These are phyloP conservation scores for Rhodotorula sp. DNA, from an alignment of 1,284 basidiomycete species.

Conservation along the genomic window DNA sequence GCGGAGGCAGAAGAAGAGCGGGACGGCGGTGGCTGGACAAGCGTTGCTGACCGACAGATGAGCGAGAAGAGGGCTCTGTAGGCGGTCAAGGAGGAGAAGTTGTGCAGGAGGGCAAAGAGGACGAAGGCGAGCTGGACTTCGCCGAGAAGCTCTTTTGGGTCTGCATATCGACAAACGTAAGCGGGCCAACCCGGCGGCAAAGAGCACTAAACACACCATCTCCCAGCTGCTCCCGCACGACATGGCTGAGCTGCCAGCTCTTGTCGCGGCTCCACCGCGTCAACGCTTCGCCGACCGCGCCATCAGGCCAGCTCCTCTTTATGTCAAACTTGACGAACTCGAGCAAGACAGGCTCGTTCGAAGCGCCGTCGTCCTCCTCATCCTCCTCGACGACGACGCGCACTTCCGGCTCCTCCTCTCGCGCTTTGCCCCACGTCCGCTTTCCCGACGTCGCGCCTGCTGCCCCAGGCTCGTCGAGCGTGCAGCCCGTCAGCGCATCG, in stretches of 20 bases:
- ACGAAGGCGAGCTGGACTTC: slow-evolving; percentile 53
- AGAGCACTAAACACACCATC: slow-evolving; percentile 46
- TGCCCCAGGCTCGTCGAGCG: slow-evolving; percentile 25
- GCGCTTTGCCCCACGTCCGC: slow-evolving; percentile 2
- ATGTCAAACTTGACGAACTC: slow-evolving; percentile 49
- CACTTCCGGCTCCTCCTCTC: slow-evolving; percentile 10
- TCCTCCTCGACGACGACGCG: slow-evolving; percentile 23
- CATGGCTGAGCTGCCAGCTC: slow-evolving; percentile 48
- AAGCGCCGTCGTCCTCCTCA: slow-evolving; percentile 3
- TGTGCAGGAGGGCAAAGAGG: slow-evolving; percentile 51
- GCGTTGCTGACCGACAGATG: slow-evolving; percentile 40
- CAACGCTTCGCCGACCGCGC: slow-evolving; percentile 51
- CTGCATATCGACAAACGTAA: slow-evolving; percentile 35
- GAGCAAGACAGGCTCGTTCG: slow-evolving; percentile 29
- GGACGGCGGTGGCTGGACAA: slow-evolving; percentile 38
- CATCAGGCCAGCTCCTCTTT: slow-evolving; percentile 51
- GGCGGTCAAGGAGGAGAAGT: slow-evolving; percentile 49
- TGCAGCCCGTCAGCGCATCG: slow-evolving; percentile 35
- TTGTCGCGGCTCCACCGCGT: slow-evolving; percentile 52
- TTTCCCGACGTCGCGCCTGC: background rate
- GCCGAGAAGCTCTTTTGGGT: slow-evolving; percentile 48
- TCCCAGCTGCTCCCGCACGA: slow-evolving; percentile 44
- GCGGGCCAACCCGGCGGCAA: background rate
- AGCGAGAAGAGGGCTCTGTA: slow-evolving; percentile 52
- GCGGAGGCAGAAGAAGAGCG: slow-evolving; percentile 15